These are phyloP conservation scores for Xylariaceae sp. DNA, from an alignment of 2,329 filamentous ascomycete genomes.

Conservation along the genomic window DNA sequence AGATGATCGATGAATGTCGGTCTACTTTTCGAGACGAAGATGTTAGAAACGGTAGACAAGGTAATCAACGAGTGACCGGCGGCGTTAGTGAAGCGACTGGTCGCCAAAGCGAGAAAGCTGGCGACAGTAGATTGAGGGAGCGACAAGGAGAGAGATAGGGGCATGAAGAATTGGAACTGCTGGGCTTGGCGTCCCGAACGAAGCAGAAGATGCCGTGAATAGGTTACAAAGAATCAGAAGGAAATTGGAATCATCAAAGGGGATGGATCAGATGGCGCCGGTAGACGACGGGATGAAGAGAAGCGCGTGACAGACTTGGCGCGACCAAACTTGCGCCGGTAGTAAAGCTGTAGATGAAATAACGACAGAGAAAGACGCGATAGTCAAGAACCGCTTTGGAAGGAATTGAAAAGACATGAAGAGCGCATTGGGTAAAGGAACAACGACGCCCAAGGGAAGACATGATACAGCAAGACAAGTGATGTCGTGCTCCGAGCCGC, in stretches of 20 bases:
- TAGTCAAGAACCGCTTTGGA: neutral
- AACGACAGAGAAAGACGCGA: slow-evolving; percentile 9
- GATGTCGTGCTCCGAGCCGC: slow-evolving; percentile 4
- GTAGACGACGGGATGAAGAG: slow-evolving; percentile 3
- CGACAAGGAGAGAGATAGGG: slow-evolving; percentile 17
- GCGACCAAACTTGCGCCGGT: slow-evolving; percentile 18
- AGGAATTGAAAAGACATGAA: slow-evolving; percentile 2
- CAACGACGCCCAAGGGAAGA: slow-evolving; percentile 23
- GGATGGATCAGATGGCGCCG: neutral
- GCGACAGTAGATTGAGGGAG: slow-evolving; percentile 19
- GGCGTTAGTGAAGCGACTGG: slow-evolving; percentile 17
- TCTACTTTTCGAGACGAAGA: slow-evolving; percentile 10
- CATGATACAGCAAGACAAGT: slow-evolving; percentile 18
- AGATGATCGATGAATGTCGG: slow-evolving; percentile 8
- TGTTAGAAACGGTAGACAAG: slow-evolving; percentile 12
- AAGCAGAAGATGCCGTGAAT: slow-evolving; percentile 10
- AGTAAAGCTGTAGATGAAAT: slow-evolving; percentile 5
- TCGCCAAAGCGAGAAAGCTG: slow-evolving; percentile 17
- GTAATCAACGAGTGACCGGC: slow-evolving; percentile 24
- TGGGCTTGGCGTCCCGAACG: slow-evolving; percentile 6
- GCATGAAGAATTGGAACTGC: slow-evolving; percentile 14
- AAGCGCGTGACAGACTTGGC: slow-evolving; percentile 6
- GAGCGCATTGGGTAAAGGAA: slow-evolving; percentile 20
- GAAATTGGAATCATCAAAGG: slow-evolving; percentile 8
- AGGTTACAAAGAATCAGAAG: slow-evolving; percentile 18